Evolutionary conservation across 2,329 filamentous ascomycete species (phyloP), one percentile per base, ranked within the genome.

Genomic region (Colletotrichum sp.): DNA sequence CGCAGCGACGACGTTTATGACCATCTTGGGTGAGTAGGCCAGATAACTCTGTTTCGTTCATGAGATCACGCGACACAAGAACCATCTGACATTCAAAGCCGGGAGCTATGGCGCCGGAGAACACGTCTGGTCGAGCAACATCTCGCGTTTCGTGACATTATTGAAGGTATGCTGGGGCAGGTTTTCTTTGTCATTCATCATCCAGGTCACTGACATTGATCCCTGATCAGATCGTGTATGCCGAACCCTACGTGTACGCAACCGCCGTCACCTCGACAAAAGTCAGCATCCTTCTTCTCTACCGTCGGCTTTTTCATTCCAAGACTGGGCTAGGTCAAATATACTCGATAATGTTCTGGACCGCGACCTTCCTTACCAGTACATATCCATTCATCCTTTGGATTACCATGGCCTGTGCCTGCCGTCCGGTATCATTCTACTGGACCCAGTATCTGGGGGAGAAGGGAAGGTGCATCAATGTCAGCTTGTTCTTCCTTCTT

Each of bases 261-360:
- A 69, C 67, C 6, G 69, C 76, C 4, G 66, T 72, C 3, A 72
- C 74, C 1, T 67, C 73, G 13, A 78, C 70, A 15, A 76, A 78
- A 55, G 44, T 73, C 8, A 76, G 70, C 24, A 78, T 78, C 15
- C 76, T 76, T 2, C 62, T 72, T 5, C 69, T 74, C 21, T 76
- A 78, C 26, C 65, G 63, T 21, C 69, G 74, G 1, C 55, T 78
- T 1, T 78, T 74, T 2, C 13, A 55, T 3, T 30, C 66, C 12
- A 69, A 74, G 15, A 44, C 18, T 28, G 57, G 66, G 2, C 44
- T 70, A 16, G 49, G 49, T 0, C 69, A 63, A 4, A 24, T 72
- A 9, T 67, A 66, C 44, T 66, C 44, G 16, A 44, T 44, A 12
- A 59, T 67, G 60, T 72, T 73, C 32, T 72, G 55, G 26, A 34